Evolutionary conservation across 2,329 filamentous ascomycete species (phyloP).

Genomic region (Chaetothyriales sp.): DNA sequence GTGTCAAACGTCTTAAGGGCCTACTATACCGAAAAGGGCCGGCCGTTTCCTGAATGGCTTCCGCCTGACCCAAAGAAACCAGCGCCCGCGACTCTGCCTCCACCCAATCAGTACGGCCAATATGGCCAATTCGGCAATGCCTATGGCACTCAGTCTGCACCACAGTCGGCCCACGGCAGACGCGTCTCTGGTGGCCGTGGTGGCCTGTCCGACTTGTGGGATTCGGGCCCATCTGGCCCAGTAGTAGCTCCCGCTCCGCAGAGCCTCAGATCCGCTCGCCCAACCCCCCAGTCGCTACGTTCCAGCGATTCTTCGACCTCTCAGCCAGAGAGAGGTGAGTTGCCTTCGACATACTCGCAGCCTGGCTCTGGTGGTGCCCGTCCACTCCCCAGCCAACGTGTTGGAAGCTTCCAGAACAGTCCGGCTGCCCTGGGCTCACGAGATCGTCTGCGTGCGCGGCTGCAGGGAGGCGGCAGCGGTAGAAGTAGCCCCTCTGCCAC

Average conservation of each 20-base stretch:
- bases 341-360: conserved; percentile 2
- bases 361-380: conserved; percentile 32
- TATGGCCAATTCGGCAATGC: conserved; percentile 25
- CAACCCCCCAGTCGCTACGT: conserved; percentile 22
- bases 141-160: conserved; percentile 20
- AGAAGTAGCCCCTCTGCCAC: conserved; percentile 11
- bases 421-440: conserved; percentile 24
- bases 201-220: conserved; percentile 49
- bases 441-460: conserved; percentile 60
- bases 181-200: conserved; percentile 29
- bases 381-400: conserved; percentile 58
- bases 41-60: conserved; percentile 71
- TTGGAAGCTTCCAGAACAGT: conserved; percentile 57
- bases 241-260: conserved; percentile 11
- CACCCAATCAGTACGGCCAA: conserved; percentile 43
- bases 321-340: conserved; percentile 7
- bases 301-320: conserved; percentile 9
- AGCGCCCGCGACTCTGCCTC: conserved; percentile 25
- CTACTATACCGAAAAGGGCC: conserved; percentile 84
- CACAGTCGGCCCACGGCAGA: conserved; percentile 20
- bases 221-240: conserved; percentile 21
- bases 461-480: conserved; percentile 48
- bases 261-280: conserved; percentile 15
- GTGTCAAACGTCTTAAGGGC: conserved; percentile 83
- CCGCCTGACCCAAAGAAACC: conserved; percentile 75